Conservation (phyloP, 1,284 basidiomycete species). For the Rhodotorula glutinis region DNA sequence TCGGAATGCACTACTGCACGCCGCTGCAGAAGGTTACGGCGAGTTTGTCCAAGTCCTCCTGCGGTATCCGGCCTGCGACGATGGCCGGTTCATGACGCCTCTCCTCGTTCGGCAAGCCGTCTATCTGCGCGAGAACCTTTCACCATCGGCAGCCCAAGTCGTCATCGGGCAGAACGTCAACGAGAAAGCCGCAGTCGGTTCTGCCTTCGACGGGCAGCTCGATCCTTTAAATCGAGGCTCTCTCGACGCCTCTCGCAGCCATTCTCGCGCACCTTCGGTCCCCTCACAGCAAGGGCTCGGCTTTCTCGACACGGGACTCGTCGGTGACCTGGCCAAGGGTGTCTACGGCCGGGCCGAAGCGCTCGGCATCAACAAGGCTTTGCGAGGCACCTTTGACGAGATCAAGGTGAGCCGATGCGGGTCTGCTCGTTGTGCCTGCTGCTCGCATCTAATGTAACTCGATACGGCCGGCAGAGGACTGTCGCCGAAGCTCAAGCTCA, state of each 20-base stretch:
- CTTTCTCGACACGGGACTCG: slow-evolving; percentile 22
- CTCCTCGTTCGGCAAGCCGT: slow-evolving; percentile 78
- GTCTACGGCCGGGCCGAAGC: slow-evolving; percentile 42
- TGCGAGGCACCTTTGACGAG: slow-evolving; percentile 38
- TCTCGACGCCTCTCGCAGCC: not conserved
- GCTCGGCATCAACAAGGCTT: slow-evolving; percentile 42
- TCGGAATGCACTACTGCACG: slow-evolving; percentile 76
- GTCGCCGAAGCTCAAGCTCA: slow-evolving; percentile 35
- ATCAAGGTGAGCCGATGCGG: slow-evolving; percentile 27
- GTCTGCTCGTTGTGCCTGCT: no score
- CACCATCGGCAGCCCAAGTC: slow-evolving; percentile 20
- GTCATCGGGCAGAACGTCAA: slow-evolving; percentile 34
- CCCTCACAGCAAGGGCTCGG: slow-evolving; percentile 6
- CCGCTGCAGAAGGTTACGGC: slow-evolving; percentile 58
- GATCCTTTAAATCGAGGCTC: not conserved
- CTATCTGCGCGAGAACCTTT: slow-evolving; percentile 61
- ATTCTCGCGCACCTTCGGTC: not conserved
- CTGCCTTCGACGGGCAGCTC: not conserved
- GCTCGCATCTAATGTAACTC: no score
- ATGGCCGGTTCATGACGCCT: slow-evolving; percentile 46
- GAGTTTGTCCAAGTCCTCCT: slow-evolving; percentile 74
- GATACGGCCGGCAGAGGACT: slow-evolving; percentile 2
- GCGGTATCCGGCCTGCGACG: slow-evolving; percentile 64
- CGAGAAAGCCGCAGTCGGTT: slow-evolving; percentile 15
- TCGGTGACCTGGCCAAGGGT: slow-evolving; percentile 40